Evolutionary conservation across 73 alveolate species (phyloP).

Genomic region (Paramecium sexaurelia): DNA sequence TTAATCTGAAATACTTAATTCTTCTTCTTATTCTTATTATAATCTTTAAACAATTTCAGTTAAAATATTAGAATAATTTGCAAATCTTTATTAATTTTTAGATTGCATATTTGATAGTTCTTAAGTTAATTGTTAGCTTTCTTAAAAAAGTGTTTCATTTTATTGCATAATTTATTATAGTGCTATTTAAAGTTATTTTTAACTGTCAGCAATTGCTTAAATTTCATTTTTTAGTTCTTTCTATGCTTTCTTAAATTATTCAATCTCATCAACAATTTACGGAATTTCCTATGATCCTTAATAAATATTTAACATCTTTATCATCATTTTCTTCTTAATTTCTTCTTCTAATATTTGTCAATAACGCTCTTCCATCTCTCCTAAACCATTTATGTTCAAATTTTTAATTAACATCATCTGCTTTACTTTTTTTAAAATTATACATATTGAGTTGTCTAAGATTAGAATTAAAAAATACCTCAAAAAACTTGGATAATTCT

Average conservation of each 20-base stretch:
- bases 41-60: slow-evolving; percentile 52
- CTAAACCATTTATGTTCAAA: slow-evolving; percentile 63
- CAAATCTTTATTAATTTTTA: slow-evolving; percentile 47
- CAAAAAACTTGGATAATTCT: slow-evolving; percentile 94
- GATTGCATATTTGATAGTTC: slow-evolving; percentile 57
- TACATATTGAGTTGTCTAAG: slow-evolving; percentile 51
- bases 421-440: slow-evolving; percentile 38
- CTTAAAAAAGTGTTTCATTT: slow-evolving; percentile 45
- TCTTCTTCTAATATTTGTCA: slow-evolving; percentile 30
- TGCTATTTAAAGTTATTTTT: slow-evolving; percentile 29
- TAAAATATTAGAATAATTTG: slow-evolving; percentile 40
- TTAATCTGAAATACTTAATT: not conserved
- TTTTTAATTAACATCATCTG: slow-evolving; percentile 11
- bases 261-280: slow-evolving; percentile 52
- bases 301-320: not conserved
- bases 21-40: slow-evolving; percentile 51
- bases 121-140: slow-evolving; percentile 22
- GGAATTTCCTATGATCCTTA: slow-evolving; percentile 42
- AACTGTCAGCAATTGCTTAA: slow-evolving; percentile 56
- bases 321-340: slow-evolving; percentile 53
- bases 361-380: slow-evolving; percentile 31
- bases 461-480: slow-evolving; percentile 66
- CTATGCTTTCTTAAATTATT: slow-evolving; percentile 30
- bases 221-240: slow-evolving; percentile 46
- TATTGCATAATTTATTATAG: slow-evolving; percentile 45